Percentiles rank a stretch among this genome's conserved stretches.
Evolutionary conservation across 495 filamentous ascomycete genomes (phyloP).

Genomic region (Aspergillus incahuasiensis): DNA sequence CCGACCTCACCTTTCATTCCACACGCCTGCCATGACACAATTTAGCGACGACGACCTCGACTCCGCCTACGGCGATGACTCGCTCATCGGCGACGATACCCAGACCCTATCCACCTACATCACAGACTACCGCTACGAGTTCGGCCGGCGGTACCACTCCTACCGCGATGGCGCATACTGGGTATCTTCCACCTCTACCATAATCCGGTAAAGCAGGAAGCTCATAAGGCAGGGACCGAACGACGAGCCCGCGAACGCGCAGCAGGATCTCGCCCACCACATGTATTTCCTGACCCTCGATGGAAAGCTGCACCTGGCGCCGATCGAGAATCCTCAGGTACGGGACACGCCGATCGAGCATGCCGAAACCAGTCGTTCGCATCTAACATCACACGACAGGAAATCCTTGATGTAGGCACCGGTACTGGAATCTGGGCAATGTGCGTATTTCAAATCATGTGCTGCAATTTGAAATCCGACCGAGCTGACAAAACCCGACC

Average conservation of each 20-base stretch:
- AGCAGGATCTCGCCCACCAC: constrained; percentile 28
- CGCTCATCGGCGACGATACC: constrained; percentile 19
- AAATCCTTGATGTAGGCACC: constrained; percentile 51
- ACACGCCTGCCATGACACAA: not conserved
- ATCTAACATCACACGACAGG: constrained; percentile 10
- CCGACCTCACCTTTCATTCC: not conserved
- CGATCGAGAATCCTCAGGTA: constrained; percentile 37
- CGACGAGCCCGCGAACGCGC: constrained; percentile 26
- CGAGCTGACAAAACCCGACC: not conserved
- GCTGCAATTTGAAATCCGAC: not conserved
- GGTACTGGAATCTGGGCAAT: constrained; percentile 55
- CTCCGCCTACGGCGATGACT: constrained; percentile 23
- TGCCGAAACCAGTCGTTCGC: not conserved
- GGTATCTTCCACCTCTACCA: constrained; percentile 10
- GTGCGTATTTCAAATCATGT: constrained; percentile 23
- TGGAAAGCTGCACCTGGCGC: constrained; percentile 45
- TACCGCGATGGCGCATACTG: constrained; percentile 58
- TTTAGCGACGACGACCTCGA: constrained; percentile 13
- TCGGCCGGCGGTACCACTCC: constrained; percentile 62
- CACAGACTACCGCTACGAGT: constrained; percentile 41
- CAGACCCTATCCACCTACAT: constrained; percentile 21
- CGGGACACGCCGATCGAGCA: not conserved
- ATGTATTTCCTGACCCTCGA: constrained; percentile 37
- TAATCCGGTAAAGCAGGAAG: not conserved
- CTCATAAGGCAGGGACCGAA: constrained; percentile 23